These are phyloP conservation scores for Ceriops decandra DNA, from an alignment of 345 rosid genomes.

Conservation along the genomic window DNA sequence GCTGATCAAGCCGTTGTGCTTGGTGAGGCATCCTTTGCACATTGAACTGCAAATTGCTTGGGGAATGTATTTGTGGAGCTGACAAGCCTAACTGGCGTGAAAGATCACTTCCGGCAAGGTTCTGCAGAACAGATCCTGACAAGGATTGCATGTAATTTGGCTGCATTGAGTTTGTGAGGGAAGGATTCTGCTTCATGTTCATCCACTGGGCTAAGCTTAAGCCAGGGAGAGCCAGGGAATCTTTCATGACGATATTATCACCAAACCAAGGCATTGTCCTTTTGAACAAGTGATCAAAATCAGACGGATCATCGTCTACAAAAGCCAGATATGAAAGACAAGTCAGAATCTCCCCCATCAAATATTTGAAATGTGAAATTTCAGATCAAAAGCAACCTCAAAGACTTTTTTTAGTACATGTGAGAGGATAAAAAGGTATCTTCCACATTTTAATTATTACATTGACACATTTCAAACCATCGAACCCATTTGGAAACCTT, in stretches of 20 bases:
- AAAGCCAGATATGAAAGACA: slow-evolving; percentile 7
- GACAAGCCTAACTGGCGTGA: slow-evolving; percentile 50
- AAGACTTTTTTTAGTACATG: background rate
- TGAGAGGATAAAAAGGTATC: slow-evolving; percentile 4
- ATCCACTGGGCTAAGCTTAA: slow-evolving; percentile 88
- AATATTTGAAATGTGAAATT: background rate
- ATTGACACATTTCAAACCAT: slow-evolving; percentile 8
- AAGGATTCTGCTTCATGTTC: slow-evolving; percentile 79
- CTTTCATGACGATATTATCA: slow-evolving; percentile 70
- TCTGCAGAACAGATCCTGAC: slow-evolving; percentile 44
- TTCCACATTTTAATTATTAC: slow-evolving; percentile 14
- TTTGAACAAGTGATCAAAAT: slow-evolving; percentile 70
- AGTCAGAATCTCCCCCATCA: slow-evolving; percentile 11
- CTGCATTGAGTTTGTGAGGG: slow-evolving; percentile 44
- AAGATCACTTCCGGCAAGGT: slow-evolving; percentile 42
- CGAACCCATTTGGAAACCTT: slow-evolving; percentile 11
- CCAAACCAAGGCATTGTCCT: slow-evolving; percentile 90
- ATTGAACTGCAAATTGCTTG: slow-evolving; percentile 39
- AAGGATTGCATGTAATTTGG: slow-evolving; percentile 44
- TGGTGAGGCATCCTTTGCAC: slow-evolving; percentile 44
- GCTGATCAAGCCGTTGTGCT: slow-evolving; percentile 49
- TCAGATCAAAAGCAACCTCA: background rate
- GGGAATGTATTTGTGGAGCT: slow-evolving; percentile 38
- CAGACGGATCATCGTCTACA: slow-evolving; percentile 70
- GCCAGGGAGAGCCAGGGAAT: slow-evolving; percentile 58